Evolutionary conservation across 2,329 filamentous ascomycete genomes (phyloP), one percentile per base, ranked within the genome.

Genomic region (Cryoendolithus antarcticus): DNA sequence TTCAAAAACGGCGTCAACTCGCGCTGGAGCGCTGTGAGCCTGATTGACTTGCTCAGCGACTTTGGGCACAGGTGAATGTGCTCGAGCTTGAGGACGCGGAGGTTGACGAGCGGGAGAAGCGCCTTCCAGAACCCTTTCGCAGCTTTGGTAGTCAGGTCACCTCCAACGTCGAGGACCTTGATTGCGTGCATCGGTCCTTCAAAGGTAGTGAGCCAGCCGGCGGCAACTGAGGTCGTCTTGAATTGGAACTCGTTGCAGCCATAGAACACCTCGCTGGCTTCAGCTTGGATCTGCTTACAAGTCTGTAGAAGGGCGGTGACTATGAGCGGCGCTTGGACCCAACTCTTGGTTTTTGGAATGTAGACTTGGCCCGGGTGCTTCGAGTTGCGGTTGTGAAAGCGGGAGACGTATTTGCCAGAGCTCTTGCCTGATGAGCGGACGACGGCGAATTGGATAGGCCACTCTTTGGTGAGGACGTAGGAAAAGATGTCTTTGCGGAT

Each of bases 401-500:
- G 28, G 27, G 12, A n/a, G 27, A n/a, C 27, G 24, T 30, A 30
- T 12, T 31, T 21, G 27, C 35, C 24, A 29, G 15, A 19, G 24
- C 9, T 12, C 4, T 12, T n/a, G 24, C 35, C 12, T 29, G 24
- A 13, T n/a, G 15, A 21, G 13, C 35, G 19, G 35, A 38, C 10
- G 7, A 38, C 11, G 13, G 29, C 21, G 15, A 43, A 31, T 9
- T 28, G 9, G 15, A 44, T 37, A 2, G 40, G 40, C 29, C 28
- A 9, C 0, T 24, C 15, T 29, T 46, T 38, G 2, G 32, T 32
- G 10, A 50, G 38, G 8, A 46, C 24, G 19, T 42, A 44, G 21
- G 36, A 39, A 31, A 43, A 50, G 35, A 50, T 46, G 3, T 41
- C 30, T 9, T 32, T 28, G 27, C 44, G 44, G 4, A 40, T 41